Base-by-base conservation (phyloP, 1,139 yeast species). In the Chernovozyma sophiae-reginae region DNA sequence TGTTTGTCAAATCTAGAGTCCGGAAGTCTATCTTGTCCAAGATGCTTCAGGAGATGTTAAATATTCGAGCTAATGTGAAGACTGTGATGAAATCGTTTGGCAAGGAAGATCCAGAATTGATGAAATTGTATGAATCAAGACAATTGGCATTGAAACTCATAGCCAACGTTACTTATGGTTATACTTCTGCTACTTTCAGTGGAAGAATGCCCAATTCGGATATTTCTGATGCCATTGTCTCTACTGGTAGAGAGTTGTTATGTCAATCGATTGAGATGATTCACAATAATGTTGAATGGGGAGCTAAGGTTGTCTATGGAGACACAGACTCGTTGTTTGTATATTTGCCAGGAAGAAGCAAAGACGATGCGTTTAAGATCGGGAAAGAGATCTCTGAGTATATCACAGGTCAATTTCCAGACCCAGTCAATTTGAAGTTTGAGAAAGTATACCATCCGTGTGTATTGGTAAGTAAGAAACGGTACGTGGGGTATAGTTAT, bases 131-230 rank as follows among this genome's bases (percentile, higher is more conserved):
- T 54, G 77, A 86, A 52, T 83, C 86, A 39, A 69, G 92, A 37
- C 98, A 92, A 51, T 58, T 86, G 31, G 98, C 97, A 0, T 62
- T 92, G 42, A 92, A 92, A 52, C 64, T 92, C 41, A 82, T 90
- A 37, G 97, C 98, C 1, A 90, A 89, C 57, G 98, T 92, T 13
- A 90, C 97, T 0, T 92, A 92, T 62, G 98, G 98, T 0, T 92
- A 92, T 53, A 75, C 97, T 0, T 84, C 97, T 0, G 98, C 98
- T 0, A 79, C 96, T 0, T 92, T 82, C 52, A 87, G 96, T 25
- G 98, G 98, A 0, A 66, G 98, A 45, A 92, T 92, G 98, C 98
- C 98, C 0, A 86, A 94, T 50, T 80, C 95, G 0, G 97, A 89
- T 54, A 74, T 92, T 24, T 96, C 98, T 0, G 98, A 92, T 60